phyloP scores from a whole-genome alignment of 306 rosid species.

The Prunus kanzakura region DNA sequence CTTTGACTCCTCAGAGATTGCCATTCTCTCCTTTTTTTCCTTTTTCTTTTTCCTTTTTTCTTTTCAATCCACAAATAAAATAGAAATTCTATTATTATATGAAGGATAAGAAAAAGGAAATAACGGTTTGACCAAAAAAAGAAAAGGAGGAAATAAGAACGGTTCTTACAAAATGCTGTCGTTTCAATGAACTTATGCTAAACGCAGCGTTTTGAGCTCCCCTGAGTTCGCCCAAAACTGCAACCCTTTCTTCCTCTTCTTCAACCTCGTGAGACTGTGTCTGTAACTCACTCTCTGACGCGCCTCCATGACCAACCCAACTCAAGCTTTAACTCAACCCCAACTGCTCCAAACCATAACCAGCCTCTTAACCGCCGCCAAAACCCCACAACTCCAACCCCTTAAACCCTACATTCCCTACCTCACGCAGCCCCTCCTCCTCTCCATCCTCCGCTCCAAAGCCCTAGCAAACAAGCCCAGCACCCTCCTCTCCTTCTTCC shows the following conservation, averaged over 20 bases:
- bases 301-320: constrained; percentile 3
- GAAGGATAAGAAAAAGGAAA: too few relatives aligned
- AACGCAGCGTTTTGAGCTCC: constrained; percentile 10
- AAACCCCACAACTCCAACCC: constrained; percentile 13
- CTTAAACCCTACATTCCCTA: constrained; percentile 41
- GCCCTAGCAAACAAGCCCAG: constrained; percentile 39
- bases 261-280: background rate
- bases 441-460: constrained; percentile 51
- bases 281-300: background rate
- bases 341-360: constrained; percentile 35
- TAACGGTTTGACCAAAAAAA: too few relatives aligned
- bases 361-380: constrained; percentile 18
- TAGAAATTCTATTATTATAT: background rate
- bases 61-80: background rate
- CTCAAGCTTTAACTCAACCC: background rate
- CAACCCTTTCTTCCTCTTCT: background rate
- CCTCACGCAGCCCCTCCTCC: constrained; percentile 43
- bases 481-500: constrained; percentile 56
- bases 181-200: background rate
- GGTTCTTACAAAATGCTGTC: background rate
- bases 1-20: constrained; percentile 7
- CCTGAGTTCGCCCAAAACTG: background rate
- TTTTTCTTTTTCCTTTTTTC: background rate
- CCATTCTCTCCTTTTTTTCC: constrained; percentile 2
- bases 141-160: too few relatives aligned